Percentiles rank a stretch among this genome's conserved stretches.
Conservation (phyloP, 2,329 filamentous ascomycete species). For the Alternaria longipes region DNA sequence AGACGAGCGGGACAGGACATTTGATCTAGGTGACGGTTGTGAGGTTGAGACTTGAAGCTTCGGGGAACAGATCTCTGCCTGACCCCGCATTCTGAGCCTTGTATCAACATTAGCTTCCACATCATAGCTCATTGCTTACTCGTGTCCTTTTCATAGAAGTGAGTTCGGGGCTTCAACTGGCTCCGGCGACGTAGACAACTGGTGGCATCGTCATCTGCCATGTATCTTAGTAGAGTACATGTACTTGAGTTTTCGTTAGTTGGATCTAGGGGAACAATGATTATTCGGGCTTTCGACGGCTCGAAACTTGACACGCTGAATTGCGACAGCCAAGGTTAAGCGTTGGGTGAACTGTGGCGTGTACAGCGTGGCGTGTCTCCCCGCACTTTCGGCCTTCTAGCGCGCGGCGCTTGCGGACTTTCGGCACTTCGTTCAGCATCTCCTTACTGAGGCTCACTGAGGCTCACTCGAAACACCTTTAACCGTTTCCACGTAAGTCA, state of each 20-base stretch:
- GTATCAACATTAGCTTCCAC: background rate
- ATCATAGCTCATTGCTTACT: background rate
- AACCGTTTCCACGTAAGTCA: background rate
- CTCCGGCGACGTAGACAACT: background rate
- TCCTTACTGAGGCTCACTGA: background rate
- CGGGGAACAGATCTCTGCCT: background rate
- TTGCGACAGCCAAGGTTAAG: background rate
- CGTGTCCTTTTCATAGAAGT: background rate
- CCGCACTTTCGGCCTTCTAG: background rate
- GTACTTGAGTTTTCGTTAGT: too few relatives aligned
- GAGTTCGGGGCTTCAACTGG: background rate
- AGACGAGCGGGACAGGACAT: constrained; percentile 33
- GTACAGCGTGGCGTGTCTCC: background rate
- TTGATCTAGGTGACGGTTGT: background rate
- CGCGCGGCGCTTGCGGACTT: background rate
- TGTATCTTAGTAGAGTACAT: too few relatives aligned
- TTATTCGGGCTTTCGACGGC: too few relatives aligned
- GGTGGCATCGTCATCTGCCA: too few relatives aligned
- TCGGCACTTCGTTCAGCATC: background rate
- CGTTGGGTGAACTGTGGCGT: constrained; percentile 1
- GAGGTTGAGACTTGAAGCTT: background rate
- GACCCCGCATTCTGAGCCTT: constrained; percentile 1
- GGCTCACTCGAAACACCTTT: background rate
- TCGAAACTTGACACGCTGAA: background rate
- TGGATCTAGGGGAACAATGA: too few relatives aligned